Percentiles rank a stretch among this genome's conserved stretches.
Conservation (phyloP, 2,329 filamentous ascomycete species). For the Pseudodiploospora longispora region DNA sequence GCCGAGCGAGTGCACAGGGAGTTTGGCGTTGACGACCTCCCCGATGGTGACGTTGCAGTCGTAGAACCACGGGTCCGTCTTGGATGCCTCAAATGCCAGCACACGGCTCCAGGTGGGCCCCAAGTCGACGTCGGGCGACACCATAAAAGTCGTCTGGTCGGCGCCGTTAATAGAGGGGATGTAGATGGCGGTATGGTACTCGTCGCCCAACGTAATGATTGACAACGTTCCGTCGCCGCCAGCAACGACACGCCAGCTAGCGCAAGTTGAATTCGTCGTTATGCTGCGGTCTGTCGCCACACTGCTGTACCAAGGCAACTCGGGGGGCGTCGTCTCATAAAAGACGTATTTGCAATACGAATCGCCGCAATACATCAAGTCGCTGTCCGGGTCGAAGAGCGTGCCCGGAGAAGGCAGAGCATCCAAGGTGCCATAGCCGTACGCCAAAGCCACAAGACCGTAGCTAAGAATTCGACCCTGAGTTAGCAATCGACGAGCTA, state of each 20-base stretch:
- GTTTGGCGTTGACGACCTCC: conserved; percentile 24
- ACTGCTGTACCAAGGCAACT: conserved; percentile 9
- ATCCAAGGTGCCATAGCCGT: conserved; percentile 11
- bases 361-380: conserved; percentile 24
- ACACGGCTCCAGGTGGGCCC: conserved; percentile 21
- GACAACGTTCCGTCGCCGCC: conserved; percentile 22
- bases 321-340: conserved; percentile 20
- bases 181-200: conserved; percentile 13
- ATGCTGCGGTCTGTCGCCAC: conserved; percentile 27
- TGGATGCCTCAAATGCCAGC: conserved; percentile 30
- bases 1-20: conserved; percentile 28
- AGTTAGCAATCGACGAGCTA: no score
- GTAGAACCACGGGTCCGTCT: conserved; percentile 31
- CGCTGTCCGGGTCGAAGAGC: conserved; percentile 21
- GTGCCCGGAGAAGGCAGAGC: conserved; percentile 20
- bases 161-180: conserved; percentile 21
- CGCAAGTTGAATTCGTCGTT: conserved; percentile 20
- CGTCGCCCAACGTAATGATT: conserved; percentile 19
- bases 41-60: conserved; percentile 29
- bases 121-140: conserved; percentile 16
- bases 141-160: conserved; percentile 30
- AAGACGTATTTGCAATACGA: conserved; percentile 28
- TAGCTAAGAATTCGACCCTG: conserved; percentile 20
- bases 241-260: conserved; percentile 19
- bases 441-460: conserved; percentile 28